Evolutionary conservation across 768 basidiomycete species (phyloP), one percentile per base, ranked within the genome.

Genomic region (Rhodotorula paludigena): DNA sequence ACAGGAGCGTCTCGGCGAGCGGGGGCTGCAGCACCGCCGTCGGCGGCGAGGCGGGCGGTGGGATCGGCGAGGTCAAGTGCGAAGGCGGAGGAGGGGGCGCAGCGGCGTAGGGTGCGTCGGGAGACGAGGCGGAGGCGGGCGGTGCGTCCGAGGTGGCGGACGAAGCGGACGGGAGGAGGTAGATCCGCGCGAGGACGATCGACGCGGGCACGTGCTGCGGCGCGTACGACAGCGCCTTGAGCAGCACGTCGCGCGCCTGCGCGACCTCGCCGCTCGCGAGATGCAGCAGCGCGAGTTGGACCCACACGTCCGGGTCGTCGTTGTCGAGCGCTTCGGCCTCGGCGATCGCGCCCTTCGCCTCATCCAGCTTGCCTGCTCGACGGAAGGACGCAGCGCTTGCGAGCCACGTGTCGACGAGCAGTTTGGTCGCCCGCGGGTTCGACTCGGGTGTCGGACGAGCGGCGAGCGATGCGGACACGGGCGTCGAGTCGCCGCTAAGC

Each of bases 371-470:
- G 18, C 90, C 90, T 61, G 89, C 80, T 66, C 96, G 81, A 53
- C 96, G 82, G 80, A 97, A 98, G 0, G 90, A 96, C 23, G 96
- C 92, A 1, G 94, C 90, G 12, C 88, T 89, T 84, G 91, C 90
- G 10, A 96, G 79, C 96, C 96, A 99, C 12, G 97, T 79, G 73
- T 91, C 86, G 64, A 87, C 89, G 65, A 96, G 80, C 36, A 96
- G 79, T 33, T 85, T 81, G 61, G 85, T 85, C 69, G 86, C 87
- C 32, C 82, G 81, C 28, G 81, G 48, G 38, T 56, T 52, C n/a
- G 47, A 32, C 38, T 30, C 41, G 21, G 58, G 9, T 3, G 47
- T 11, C 7, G 49, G 45, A 8, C 20, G 39, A 10, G 9, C 2
- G 21, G 38, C 10, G 16, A 47, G 8, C 35, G 45, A 8, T 23